Evolutionary conservation across 2,329 filamentous ascomycete species (phyloP).

Genomic region (Apiospora saccharicola): DNA sequence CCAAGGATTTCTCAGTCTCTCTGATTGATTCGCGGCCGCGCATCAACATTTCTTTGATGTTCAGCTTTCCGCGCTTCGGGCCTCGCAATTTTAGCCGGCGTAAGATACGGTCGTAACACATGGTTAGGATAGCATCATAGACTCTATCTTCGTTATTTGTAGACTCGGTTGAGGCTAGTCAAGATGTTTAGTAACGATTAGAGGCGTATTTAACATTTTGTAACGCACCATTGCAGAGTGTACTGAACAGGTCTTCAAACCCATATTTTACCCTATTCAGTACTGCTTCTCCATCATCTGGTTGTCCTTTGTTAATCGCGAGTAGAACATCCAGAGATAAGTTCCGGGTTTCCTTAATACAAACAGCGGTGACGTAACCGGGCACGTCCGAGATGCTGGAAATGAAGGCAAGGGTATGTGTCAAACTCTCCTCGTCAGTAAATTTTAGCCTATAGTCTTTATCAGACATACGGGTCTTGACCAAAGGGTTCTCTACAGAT

Average conservation of each 20-base stretch:
- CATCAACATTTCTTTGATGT: conserved; percentile 29
- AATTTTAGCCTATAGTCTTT: no score
- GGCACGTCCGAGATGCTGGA: conserved; percentile 39
- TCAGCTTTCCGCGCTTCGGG: conserved; percentile 20
- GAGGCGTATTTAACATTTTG: neutral
- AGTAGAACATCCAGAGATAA: conserved; percentile 38
- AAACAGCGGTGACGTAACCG: conserved; percentile 45
- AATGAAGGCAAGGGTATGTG: conserved; percentile 43
- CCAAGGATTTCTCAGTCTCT: neutral
- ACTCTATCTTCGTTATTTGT: conserved; percentile 29
- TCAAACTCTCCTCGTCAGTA: conserved; percentile 41
- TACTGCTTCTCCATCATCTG: no score
- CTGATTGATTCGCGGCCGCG: conserved; percentile 24
- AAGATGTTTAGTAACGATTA: neutral
- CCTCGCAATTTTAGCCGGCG: conserved; percentile 36
- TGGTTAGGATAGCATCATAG: conserved; percentile 39
- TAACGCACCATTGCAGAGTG: conserved; percentile 28
- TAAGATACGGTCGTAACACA: conserved; percentile 43
- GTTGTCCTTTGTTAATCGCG: conserved; percentile 41
- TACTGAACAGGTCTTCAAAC: conserved; percentile 32
- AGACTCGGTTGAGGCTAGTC: conserved; percentile 13
- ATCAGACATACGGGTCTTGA: no score
- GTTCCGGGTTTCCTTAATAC: conserved; percentile 37
- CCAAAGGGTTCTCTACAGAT: no score
- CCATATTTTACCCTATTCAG: no score